Percentiles rank a stretch among this genome's conserved stretches.
phyloP scores from a whole-genome alignment of 108 stramenopile species.

The Cyclotella cryptica region DNA sequence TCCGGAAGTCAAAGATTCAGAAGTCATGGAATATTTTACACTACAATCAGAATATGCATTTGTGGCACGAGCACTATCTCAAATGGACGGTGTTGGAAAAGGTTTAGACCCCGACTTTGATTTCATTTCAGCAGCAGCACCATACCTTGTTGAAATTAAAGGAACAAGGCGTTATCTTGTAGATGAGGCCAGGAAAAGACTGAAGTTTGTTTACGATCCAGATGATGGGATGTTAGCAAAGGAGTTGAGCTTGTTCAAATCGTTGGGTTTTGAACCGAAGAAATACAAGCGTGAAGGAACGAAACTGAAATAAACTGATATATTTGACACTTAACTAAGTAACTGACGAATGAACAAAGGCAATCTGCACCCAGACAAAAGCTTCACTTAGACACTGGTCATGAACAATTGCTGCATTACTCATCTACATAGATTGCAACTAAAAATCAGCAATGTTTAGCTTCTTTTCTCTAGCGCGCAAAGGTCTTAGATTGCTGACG shows the following conservation, averaged over 20 bases:
- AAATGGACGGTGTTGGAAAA: constrained; percentile 90
- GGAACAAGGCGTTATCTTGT: constrained; percentile 70
- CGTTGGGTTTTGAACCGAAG: constrained; percentile 43
- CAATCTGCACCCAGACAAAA: no score
- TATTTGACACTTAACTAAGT: neutral
- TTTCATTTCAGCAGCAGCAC: constrained; percentile 82
- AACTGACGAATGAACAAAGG: neutral
- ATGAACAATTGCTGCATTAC: no score
- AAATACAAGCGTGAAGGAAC: neutral
- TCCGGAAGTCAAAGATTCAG: constrained; percentile 61
- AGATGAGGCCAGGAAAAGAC: constrained; percentile 66
- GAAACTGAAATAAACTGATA: neutral
- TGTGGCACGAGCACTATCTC: constrained; percentile 83
- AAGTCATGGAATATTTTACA: constrained; percentile 84
- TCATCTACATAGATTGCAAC: no score
- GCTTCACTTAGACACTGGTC: no score
- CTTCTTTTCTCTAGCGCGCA: no score
- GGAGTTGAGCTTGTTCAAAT: constrained; percentile 45
- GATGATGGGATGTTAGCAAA: constrained; percentile 49
- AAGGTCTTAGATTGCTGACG: no score
- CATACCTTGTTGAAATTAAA: constrained; percentile 85
- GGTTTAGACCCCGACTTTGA: constrained; percentile 83
- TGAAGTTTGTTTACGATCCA: constrained; percentile 49
- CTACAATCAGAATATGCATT: constrained; percentile 90
- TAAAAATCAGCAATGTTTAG: no score